Percentiles rank a stretch among this genome's conserved stretches.
These are phyloP conservation scores for Cladosporium sp. DNA, from an alignment of 2,329 filamentous ascomycete species.

Conservation along the genomic window DNA sequence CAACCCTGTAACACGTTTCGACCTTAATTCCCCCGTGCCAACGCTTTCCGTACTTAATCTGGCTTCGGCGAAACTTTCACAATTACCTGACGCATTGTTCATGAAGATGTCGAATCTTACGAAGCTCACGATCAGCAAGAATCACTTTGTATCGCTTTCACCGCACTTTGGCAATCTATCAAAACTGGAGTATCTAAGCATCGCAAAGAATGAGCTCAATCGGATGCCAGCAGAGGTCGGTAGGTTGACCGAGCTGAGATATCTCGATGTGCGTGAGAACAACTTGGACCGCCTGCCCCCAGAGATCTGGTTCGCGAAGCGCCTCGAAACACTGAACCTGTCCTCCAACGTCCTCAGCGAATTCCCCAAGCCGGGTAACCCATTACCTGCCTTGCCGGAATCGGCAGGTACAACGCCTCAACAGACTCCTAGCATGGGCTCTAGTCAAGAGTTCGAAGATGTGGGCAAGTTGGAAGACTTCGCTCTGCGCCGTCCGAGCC, in stretches of 20 bases:
- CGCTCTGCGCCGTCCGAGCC: constrained; percentile 71
- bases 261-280: constrained; percentile 87
- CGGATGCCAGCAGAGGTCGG: constrained; percentile 85
- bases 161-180: constrained; percentile 77
- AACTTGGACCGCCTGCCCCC: constrained; percentile 84
- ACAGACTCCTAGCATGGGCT: constrained; percentile 37
- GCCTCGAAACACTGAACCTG: constrained; percentile 85
- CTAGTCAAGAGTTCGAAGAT: constrained; percentile 74
- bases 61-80: constrained; percentile 84
- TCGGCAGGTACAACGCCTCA: constrained; percentile 41
- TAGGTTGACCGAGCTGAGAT: constrained; percentile 75
- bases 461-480: constrained; percentile 62
- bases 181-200: constrained; percentile 85
- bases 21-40: constrained; percentile 70
- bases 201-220: constrained; percentile 84
- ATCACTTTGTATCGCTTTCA: constrained; percentile 90
- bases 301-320: constrained; percentile 94
- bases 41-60: constrained; percentile 84
- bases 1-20: constrained; percentile 92
- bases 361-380: constrained; percentile 78
- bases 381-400: constrained; percentile 46
- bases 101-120: constrained; percentile 82
- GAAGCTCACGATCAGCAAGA: constrained; percentile 85
- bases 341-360: constrained; percentile 89
- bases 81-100: constrained; percentile 81